A percentile compares a stretch with the other conserved stretches of the same genome.
These are phyloP conservation scores for Viola pubescens DNA, from an alignment of 441 rosid species.

Conservation along the genomic window DNA sequence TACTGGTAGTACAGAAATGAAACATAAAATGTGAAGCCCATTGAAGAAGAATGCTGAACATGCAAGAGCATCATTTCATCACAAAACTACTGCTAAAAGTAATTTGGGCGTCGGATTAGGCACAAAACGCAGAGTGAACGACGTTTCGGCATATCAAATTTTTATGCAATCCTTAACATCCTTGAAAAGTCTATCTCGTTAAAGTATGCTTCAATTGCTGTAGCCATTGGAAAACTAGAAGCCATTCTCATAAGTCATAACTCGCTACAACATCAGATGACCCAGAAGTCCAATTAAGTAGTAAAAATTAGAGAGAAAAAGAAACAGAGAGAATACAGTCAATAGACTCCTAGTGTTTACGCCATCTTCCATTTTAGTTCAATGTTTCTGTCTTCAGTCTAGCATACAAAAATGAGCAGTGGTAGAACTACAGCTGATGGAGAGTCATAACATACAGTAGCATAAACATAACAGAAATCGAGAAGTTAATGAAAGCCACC, in stretches of 20 bases:
- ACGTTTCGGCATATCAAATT: neutral
- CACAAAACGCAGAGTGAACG: neutral
- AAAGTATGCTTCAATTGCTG: neutral
- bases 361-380: neutral
- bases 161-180: neutral
- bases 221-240: neutral
- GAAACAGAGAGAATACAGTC: neutral
- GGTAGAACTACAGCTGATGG: neutral
- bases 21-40: too few species aligned
- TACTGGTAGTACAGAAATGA: too few species aligned
- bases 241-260: too few species aligned
- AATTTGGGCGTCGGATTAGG: neutral
- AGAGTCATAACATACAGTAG: neutral
- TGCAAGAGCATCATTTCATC: too few species aligned
- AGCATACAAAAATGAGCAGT: neutral
- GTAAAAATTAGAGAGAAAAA: neutral
- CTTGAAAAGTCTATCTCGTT: neutral
- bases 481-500: neutral
- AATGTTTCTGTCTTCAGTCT: neutral
- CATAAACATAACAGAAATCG: neutral
- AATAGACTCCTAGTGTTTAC: neutral
- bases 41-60: too few species aligned
- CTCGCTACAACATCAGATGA: slow-evolving; percentile 1
- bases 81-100: too few species aligned
- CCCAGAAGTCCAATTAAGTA: neutral